Base-by-base conservation (phyloP, 345 rosid genomes). In the Sonneratia alba region DNA sequence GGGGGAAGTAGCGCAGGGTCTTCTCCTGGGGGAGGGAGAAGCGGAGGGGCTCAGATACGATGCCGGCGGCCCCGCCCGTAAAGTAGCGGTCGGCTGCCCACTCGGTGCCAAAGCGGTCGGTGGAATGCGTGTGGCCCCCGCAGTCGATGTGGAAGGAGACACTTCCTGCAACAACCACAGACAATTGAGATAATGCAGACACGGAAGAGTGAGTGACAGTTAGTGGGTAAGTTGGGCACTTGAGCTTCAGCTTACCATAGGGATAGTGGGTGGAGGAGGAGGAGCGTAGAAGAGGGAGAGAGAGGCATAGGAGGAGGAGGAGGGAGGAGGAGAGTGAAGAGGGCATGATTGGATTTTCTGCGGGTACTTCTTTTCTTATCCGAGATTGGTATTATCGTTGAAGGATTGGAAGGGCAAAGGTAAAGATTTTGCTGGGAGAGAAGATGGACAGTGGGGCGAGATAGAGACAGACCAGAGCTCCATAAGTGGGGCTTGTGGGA, bases 11-110 rank as follows among this genome's bases (percentile, higher is more conserved):
- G 65, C 99, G 91, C 75, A 96, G 82, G 38, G 89, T 96, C 75
- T 91, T 96, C 80, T 96, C 99, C 18, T 88, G 91, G 15, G 86
- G 84, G 72, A 77, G 86, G 7, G 34, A 86, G 87, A 96, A 96
- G 68, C 76, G 91, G 62, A 96, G 89, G 6, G 99, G 99, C 85
- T 96, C 98, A 24, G 99, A 96, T 51, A 96, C 99, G 0, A 84
- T 84, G 65, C 89, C 78, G 49, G 85, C 91, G 81, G 61, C 92
- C 61, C 5, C 99, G 81, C n/a, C 98, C 97, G 73, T 96, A 59
- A 34, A 88, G 78, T 75, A 96, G 0, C 84, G 78, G 83, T 96
- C 99, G 57, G 98, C 76, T 42, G 78, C 78, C 98, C 98, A 96
- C 14, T 89, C 77, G 37, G 83, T 81, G 82, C 86, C 86, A 88